These are phyloP conservation scores for Neurospora sp. DNA, from an alignment of 495 filamentous ascomycete genomes.

Conservation along the genomic window DNA sequence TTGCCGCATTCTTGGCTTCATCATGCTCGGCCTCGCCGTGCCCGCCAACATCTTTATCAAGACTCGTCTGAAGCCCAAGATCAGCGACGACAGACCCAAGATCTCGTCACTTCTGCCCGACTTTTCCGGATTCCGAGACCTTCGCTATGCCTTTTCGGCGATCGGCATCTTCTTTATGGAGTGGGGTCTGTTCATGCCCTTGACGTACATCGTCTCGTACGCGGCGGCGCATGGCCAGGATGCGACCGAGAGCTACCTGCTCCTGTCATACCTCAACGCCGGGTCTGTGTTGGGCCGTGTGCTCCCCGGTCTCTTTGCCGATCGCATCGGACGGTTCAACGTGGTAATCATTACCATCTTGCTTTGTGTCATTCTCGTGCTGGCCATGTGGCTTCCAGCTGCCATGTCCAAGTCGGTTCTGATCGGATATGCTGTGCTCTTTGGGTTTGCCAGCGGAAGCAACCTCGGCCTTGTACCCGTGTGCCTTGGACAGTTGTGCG, in stretches of 20 bases:
- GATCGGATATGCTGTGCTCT: slow-evolving; percentile 63
- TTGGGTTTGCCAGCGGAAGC: slow-evolving; percentile 78
- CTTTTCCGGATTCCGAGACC: slow-evolving; percentile 43
- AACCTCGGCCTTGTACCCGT: slow-evolving; percentile 82
- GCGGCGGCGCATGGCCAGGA: slow-evolving; percentile 36
- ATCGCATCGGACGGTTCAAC: slow-evolving; percentile 47
- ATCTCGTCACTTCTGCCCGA: slow-evolving; percentile 35
- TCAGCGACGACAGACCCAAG: slow-evolving; percentile 14
- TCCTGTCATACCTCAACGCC: slow-evolving; percentile 49
- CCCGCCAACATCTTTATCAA: slow-evolving; percentile 45
- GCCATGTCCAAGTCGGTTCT: slow-evolving; percentile 48
- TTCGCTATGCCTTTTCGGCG: slow-evolving; percentile 44
- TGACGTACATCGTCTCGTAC: slow-evolving; percentile 45
- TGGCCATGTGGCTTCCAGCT: slow-evolving; percentile 76
- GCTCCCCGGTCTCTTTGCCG: slow-evolving; percentile 58
- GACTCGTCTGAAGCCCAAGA: slow-evolving; percentile 37
- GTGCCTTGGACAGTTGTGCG: slow-evolving; percentile 84
- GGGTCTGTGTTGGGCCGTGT: slow-evolving; percentile 57
- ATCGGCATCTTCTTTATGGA: slow-evolving; percentile 48
- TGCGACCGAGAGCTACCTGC: slow-evolving; percentile 50
- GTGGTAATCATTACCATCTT: slow-evolving; percentile 43
- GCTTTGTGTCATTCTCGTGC: slow-evolving; percentile 57
- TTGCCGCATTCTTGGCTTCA: slow-evolving; percentile 49
- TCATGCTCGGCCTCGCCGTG: slow-evolving; percentile 43
- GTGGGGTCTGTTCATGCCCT: slow-evolving; percentile 37